A percentile compares a stretch with the other conserved stretches of the same genome.
phyloP scores from a whole-genome alignment of 495 filamentous ascomycete species.

The Penicillium odoratum region DNA sequence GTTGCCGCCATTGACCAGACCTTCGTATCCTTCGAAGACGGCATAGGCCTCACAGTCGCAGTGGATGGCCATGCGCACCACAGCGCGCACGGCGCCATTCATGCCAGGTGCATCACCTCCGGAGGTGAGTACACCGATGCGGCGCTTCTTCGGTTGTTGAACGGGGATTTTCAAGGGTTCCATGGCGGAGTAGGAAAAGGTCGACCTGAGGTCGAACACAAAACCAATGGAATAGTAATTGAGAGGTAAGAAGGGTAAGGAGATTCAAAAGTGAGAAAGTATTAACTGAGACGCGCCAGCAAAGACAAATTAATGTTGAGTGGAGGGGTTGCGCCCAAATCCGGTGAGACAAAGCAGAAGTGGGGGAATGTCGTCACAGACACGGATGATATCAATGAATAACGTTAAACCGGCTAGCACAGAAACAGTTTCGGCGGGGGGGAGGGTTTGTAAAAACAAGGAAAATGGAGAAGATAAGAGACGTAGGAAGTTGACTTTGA shows the following conservation, averaged over 20 bases:
- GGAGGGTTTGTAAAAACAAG: constrained; percentile 4
- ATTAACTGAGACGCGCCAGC: constrained; percentile 6
- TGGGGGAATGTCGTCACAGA: constrained; percentile 41
- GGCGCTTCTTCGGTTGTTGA: constrained; percentile 61
- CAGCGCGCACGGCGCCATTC: constrained; percentile 92
- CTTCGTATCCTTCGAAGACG: constrained; percentile 95
- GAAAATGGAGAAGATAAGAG: not conserved
- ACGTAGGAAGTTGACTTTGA: not conserved
- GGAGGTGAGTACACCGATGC: constrained; percentile 93
- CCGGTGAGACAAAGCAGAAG: constrained; percentile 50
- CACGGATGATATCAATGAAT: constrained; percentile 12
- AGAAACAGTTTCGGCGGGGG: not conserved
- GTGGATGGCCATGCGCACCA: constrained; percentile 89
- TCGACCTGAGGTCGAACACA: constrained; percentile 21
- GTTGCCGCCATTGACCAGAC: constrained; percentile 83
- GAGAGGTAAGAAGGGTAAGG: constrained; percentile 7
- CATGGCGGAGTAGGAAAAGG: constrained; percentile 29
- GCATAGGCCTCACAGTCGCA: constrained; percentile 84
- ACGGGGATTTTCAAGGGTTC: constrained; percentile 34
- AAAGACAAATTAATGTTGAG: constrained; percentile 17
- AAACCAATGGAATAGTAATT: constrained; percentile 10
- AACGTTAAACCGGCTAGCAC: not conserved
- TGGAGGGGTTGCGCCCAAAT: constrained; percentile 34
- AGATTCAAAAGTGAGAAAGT: constrained; percentile 5
- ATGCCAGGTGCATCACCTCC: constrained; percentile 98